A percentile compares a stretch with the other conserved stretches of the same genome.
Conservation (phyloP, 768 basidiomycete species). For the Mrakia frigida region DNA sequence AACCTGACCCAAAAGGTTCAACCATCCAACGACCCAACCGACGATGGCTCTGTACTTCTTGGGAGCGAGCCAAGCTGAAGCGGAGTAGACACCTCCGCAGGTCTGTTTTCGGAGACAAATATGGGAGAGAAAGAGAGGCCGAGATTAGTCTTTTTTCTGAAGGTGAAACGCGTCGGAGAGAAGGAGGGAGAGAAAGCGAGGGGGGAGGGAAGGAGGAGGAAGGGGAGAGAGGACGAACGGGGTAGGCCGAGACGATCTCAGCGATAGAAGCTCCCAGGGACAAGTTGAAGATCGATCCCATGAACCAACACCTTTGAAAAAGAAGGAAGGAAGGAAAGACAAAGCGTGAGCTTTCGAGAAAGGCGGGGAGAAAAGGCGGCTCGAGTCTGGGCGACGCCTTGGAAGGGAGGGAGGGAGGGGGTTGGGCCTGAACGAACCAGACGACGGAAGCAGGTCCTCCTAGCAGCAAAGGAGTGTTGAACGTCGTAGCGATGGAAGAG, state of each 20-base stretch:
- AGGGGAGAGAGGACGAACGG: conserved; percentile 2
- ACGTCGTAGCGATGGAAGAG: conserved; percentile 70
- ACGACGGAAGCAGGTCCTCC: conserved; percentile 66
- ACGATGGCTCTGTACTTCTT: conserved; percentile 38
- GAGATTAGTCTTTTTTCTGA: too few relatives aligned
- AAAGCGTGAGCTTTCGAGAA: conserved; percentile 32
- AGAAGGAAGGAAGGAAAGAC: conserved; percentile 43
- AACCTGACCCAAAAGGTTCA: conserved; percentile 32
- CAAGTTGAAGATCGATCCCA: conserved; percentile 33
- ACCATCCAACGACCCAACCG: conserved; percentile 46
- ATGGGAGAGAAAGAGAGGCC: conserved; percentile 34
- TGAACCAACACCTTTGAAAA: conserved; percentile 37
- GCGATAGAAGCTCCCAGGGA: conserved; percentile 31
- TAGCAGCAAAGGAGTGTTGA: conserved; percentile 65
- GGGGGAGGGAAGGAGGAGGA: not conserved
- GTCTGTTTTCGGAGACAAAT: conserved; percentile 48
- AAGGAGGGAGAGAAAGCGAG: conserved; percentile 26
- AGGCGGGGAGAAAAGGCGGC: too few relatives aligned
- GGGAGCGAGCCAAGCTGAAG: conserved; percentile 47
- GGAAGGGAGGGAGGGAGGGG: conserved; percentile 48
- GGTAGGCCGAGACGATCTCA: conserved; percentile 40
- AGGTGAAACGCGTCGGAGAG: too few relatives aligned
- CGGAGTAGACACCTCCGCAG: conserved; percentile 48
- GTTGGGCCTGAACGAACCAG: conserved; percentile 57
- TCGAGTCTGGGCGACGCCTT: conserved; percentile 18